Evolutionary conservation across 139 green algal genomes (phyloP), one percentile per base, ranked within the genome.

Genomic region (Nannochloris sp.): DNA sequence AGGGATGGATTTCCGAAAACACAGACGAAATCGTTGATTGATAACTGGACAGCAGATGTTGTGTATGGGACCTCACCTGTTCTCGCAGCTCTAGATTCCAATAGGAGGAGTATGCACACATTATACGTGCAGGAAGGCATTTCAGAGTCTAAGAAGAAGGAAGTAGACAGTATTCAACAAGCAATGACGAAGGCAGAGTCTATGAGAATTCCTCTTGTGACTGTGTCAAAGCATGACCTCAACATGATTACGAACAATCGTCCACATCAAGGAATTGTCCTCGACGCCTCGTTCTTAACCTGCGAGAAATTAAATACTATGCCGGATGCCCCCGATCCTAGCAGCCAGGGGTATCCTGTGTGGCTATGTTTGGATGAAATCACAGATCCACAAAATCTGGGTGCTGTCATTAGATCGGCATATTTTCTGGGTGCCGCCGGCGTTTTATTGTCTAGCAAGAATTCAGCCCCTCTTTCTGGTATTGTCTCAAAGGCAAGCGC

Each of bases 361-460:
- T 96, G 90, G 90, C 56, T 96, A 49, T 87, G 82, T 20, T 77
- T 96, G 51, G 90, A 96, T 57, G 87, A 96, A 70, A 84, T 96
- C 6, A 68, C 71, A 33, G 87, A 94, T 62, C 87, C 87, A 74
- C 87, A 95, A 86, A 97, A 97, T 80, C 79, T 97, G 61, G 88
- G 90, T 20, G 90, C 90, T 28, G 78, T 90, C 45, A 64, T 96
- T 57, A 81, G 91, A 25, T 89, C 70, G 13, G 89, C 85, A 2
- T 75, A 87, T 66, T 96, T 92, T 75, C 73, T 97, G 46, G 91
- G 91, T 0, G 87, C 74, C 3, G 61, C 69, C 4, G 91, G 90
- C 25, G 82, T 97, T 64, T 70, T 97, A 30, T 77, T 76, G 4
- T 92, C 84, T 72, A 44, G 45, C 17, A 70, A 77, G 37, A 96